Conservation (phyloP, 2,329 filamentous ascomycete genomes). For the Elsinoe ampelina region DNA sequence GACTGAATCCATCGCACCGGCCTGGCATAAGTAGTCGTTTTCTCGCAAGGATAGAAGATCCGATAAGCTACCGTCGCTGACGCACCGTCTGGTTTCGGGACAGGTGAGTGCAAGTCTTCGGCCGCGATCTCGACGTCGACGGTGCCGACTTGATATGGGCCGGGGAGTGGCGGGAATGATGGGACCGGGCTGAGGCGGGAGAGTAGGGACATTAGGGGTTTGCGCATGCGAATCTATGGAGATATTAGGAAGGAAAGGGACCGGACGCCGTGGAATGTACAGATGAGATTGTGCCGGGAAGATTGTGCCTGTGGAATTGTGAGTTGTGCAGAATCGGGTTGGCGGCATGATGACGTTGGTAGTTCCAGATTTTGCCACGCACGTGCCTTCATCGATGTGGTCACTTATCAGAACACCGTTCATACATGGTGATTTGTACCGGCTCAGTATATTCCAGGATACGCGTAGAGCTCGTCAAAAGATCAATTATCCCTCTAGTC, state of each 20-base stretch:
- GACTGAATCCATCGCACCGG: conserved; percentile 67
- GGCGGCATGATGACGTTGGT: background rate
- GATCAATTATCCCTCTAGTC: no score
- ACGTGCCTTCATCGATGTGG: background rate
- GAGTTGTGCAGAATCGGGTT: background rate
- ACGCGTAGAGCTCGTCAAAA: no score
- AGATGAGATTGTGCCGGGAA: no score
- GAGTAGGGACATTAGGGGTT: conserved; percentile 31
- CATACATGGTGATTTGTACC: no score
- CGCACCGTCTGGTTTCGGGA: conserved; percentile 42
- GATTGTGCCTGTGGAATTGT: background rate
- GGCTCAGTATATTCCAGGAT: no score
- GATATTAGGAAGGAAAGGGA: background rate
- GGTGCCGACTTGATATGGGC: conserved; percentile 69
- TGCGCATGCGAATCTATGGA: background rate
- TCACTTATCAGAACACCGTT: no score
- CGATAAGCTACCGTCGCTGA: conserved; percentile 71
- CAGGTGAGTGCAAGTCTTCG: conserved; percentile 42
- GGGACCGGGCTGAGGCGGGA: conserved; percentile 56
- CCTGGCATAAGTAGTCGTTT: conserved; percentile 20
- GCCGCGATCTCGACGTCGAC: conserved; percentile 71
- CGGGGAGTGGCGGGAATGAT: conserved; percentile 63
- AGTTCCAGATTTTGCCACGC: background rate
- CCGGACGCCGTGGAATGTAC: background rate
- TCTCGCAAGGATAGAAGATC: conserved; percentile 65